Base-by-base conservation (phyloP, 108 stramenopile species). In the Craspedostauros australis region DNA sequence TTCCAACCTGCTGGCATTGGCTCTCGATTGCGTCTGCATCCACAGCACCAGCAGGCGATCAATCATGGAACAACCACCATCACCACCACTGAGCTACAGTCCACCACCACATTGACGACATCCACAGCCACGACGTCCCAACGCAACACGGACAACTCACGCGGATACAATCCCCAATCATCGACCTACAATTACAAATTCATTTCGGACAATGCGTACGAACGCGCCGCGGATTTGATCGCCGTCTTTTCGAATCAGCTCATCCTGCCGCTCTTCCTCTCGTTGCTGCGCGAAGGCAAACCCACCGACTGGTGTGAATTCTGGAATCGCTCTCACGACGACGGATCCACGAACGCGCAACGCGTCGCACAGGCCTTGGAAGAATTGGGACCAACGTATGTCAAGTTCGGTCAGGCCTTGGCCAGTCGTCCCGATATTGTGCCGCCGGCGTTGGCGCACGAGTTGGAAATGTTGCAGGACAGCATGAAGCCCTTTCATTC, bases 381-480 rank as follows among this genome's bases (percentile, higher is more conserved):
- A 66, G 19, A 60, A 18, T 51, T 86, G 21, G 88, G 88, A 21
- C 80, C 84, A 5, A 86, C 84, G 9, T 84, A 76, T 38, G 88
- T 84, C 0, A 90, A 90, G 51, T 84, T 90, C 39, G 84, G 80
- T 0, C 88, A 86, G 39, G 80, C 82, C 0, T 33, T 90, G n/a
- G 62, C 77, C 0, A 60, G 72, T 22, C 52, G 88, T 39, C 88
- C 84, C 0, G 88, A 90, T 46, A 66, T 86, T 21, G 67, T 90
- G 11, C 88, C 84, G 0, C 50, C 21, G 11, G 46, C 75, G 1
- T 39, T 90, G 46, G 82, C 84, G 5, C 21, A 37, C n/a, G 75
- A 82, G 0, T 49, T 90, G 44, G 36, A 51, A 1, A 43, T 48
- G 16, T 40, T 90, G 25, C 84, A 90, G 39, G 84, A 90, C 60